Evolutionary conservation across 2,329 filamentous ascomycete genomes (phyloP), one percentile per base, ranked within the genome.

Genomic region (Colletotrichum simmondsii): DNA sequence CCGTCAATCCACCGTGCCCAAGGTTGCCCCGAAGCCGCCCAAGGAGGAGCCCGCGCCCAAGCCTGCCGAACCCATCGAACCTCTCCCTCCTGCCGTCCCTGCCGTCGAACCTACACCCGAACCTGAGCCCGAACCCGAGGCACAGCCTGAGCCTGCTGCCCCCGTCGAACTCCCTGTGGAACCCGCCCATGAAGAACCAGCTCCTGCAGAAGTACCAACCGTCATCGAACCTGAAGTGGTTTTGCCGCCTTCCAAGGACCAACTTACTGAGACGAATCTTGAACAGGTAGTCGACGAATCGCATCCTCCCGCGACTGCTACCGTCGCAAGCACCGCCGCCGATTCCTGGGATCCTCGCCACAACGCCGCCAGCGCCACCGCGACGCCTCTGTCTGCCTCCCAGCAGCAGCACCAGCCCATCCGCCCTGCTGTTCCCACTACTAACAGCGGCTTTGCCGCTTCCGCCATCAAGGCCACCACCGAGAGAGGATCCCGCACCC

Each of bases 241-340:
- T 60, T 83, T 96, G 58, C 88, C 89, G 60, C 92, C 94, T 19
- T 90, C 94, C 28, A 92, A 93, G 83, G 94, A 95, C 81, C 92
- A 95, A 79, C 89, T 98, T 76, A 98, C 96, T 32, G 92, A 96
- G 85, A 93, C 92, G 77, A 98, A 98, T 83, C 92, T 98, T 71
- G 95, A 98, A 82, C 94, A 96, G 84, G 89, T 98, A 77, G 93
- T 92, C 76, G 95, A 98, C 84, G 89, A 88, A 68, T 97, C 96
- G 56, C 86, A 91, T 70, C 93, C 94, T 53, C 90, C 92, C 24
- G 89, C 92, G 59, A 96, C 94, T 66, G 93, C 92, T 76, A 98
- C 96, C 59, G 94, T 91, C 75, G 95, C 94, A 75, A 98, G 95
- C 88, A 98, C 95, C 72, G 88, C 94, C 76, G 94, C 95, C 77